These are phyloP conservation scores for Mycena rosella DNA, from an alignment of 768 basidiomycete species.

Conservation along the genomic window DNA sequence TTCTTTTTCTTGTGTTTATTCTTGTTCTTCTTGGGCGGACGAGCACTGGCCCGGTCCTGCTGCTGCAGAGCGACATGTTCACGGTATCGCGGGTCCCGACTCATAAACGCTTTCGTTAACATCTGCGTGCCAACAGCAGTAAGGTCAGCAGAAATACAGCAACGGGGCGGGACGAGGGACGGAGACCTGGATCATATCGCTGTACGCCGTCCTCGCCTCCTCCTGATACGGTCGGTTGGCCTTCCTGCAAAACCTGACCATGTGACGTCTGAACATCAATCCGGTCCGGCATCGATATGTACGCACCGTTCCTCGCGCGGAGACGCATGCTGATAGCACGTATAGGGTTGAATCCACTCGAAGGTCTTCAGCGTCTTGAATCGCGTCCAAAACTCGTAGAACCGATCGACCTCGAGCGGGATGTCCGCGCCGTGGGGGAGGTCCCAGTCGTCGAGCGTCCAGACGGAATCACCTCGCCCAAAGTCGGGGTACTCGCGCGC, in stretches of 20 bases:
- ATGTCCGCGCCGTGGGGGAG: not conserved
- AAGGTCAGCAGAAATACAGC: no score
- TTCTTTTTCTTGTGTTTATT: conserved; percentile 25
- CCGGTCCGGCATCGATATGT: no score
- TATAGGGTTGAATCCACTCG: conserved; percentile 40
- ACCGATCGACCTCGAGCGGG: conserved; percentile 34
- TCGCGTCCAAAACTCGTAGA: conserved; percentile 41
- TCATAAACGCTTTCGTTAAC: conserved; percentile 16
- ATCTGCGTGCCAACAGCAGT: not conserved
- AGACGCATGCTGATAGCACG: not conserved
- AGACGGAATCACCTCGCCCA: conserved; percentile 36
- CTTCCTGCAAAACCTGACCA: conserved; percentile 20
- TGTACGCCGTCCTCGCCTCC: conserved; percentile 21
- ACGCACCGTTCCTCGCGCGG: conserved; percentile 22
- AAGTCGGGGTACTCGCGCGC: conserved; percentile 30
- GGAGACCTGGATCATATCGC: conserved; percentile 31
- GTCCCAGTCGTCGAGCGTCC: conserved; percentile 40
- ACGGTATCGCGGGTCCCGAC: conserved; percentile 32
- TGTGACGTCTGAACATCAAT: not conserved
- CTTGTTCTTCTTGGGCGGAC: not conserved
- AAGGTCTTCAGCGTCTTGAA: conserved; percentile 44
- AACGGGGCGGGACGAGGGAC: not conserved
- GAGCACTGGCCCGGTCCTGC: no score
- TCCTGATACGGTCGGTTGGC: conserved; percentile 27
- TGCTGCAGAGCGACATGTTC: conserved; percentile 2